Conservation (phyloP, 257 asterid genomes). For the Nicotiana tomentosiformis region DNA sequence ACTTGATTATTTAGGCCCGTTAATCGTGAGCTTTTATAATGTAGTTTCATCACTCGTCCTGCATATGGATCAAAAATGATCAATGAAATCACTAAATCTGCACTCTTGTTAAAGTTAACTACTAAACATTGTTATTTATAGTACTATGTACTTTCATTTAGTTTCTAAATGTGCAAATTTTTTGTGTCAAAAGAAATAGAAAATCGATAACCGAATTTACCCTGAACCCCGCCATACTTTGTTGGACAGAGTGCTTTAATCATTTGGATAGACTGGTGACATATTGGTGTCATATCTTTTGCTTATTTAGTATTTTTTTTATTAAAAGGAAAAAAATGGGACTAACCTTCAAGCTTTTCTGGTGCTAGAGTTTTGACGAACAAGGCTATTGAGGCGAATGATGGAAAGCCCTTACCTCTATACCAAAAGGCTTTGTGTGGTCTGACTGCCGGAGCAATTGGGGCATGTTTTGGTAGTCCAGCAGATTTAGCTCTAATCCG, state of each 20-base stretch:
- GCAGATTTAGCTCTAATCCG: conserved; percentile 96
- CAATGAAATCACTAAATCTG: background rate
- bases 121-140: background rate
- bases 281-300: background rate
- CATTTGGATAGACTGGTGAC: background rate
- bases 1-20: background rate
- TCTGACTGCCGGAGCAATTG: conserved; percentile 95
- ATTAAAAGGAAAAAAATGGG: too few species aligned
- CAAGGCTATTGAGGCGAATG: conserved; percentile 90
- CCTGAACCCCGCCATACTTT: background rate
- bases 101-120: background rate
- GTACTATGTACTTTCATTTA: background rate
- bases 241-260: background rate
- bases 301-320: background rate
- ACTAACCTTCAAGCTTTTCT: too few species aligned
- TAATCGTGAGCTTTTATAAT: background rate
- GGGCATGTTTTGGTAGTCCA: conserved; percentile 87
- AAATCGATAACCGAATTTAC: background rate
- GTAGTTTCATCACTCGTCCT: background rate
- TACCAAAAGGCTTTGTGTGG: conserved; percentile 97
- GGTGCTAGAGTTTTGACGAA: conserved; percentile 60
- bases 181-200: background rate
- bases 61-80: background rate
- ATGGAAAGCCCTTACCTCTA: conserved; percentile 84
- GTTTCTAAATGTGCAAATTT: background rate